Conservation (phyloP, 768 basidiomycete genomes). For the Strobilomyces confusus region DNA sequence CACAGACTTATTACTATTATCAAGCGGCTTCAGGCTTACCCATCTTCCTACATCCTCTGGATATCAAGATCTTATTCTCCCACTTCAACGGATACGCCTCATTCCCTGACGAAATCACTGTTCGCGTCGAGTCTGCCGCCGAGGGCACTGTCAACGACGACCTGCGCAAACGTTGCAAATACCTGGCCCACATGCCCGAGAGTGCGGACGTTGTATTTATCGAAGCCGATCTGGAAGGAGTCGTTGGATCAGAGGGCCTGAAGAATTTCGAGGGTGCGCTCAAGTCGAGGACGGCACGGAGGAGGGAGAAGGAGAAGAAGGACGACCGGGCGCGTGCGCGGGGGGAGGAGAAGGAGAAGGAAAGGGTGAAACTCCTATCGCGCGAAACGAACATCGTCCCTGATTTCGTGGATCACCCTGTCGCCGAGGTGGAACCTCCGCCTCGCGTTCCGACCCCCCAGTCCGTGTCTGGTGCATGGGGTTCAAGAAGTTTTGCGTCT, state of each 20-base stretch:
- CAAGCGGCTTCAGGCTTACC: conserved; percentile 90
- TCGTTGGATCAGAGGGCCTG: conserved; percentile 73
- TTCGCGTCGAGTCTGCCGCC: conserved; percentile 72
- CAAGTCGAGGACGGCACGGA: conserved; percentile 64
- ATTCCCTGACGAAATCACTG: conserved; percentile 78
- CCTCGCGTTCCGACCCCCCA: conserved; percentile 8
- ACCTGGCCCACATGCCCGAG: conserved; percentile 88
- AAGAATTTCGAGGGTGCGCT: conserved; percentile 82
- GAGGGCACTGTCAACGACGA: conserved; percentile 90
- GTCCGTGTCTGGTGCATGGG: conserved; percentile 61
- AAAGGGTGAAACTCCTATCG: conserved; percentile 39
- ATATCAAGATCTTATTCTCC: conserved; percentile 87
- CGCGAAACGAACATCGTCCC: conserved; percentile 15
- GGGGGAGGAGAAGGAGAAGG: conserved; percentile 74
- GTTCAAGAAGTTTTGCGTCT: conserved; percentile 76
- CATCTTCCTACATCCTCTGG: conserved; percentile 91
- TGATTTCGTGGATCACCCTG: conserved; percentile 3
- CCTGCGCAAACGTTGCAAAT: conserved; percentile 91
- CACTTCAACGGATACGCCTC: conserved; percentile 77
- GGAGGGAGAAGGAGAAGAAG: conserved; percentile 78
- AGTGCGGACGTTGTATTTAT: conserved; percentile 92
- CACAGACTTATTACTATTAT: conserved; percentile 93
- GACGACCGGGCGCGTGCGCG: conserved; percentile 80
- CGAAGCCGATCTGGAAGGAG: conserved; percentile 76
- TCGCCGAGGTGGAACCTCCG: conserved; percentile 11